These are phyloP conservation scores for Komagataella mondaviorum DNA, from an alignment of 805 yeast genomes.

Conservation along the genomic window DNA sequence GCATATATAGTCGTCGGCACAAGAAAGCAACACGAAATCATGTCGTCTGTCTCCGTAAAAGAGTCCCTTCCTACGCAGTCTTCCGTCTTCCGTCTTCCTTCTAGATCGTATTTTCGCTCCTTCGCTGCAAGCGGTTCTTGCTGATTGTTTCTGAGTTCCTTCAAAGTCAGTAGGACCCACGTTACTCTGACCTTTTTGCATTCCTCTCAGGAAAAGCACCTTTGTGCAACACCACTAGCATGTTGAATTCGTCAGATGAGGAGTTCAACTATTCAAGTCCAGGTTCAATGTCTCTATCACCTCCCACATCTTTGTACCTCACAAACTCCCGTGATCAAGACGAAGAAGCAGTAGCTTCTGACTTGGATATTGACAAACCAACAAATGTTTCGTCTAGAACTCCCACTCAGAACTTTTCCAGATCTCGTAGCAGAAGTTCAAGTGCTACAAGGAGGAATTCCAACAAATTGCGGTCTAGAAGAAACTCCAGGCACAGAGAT, in stretches of 20 bases:
- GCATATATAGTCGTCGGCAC: no score
- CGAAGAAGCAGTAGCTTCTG: neutral
- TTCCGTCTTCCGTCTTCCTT: neutral
- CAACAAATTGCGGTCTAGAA: neutral
- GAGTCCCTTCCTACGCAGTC: neutral
- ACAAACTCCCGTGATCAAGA: neutral
- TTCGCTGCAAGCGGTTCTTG: neutral
- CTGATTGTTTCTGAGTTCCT: neutral
- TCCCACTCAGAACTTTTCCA: neutral
- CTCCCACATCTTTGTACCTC: neutral
- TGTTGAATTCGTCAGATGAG: neutral
- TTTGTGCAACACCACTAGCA: neutral
- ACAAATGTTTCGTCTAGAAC: neutral
- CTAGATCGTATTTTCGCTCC: neutral
- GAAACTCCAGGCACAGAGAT: neutral
- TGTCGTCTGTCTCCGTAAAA: neutral
- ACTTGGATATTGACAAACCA: neutral
- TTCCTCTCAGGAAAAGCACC: neutral
- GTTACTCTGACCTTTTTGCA: neutral
- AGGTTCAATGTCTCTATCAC: neutral
- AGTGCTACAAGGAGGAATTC: neutral
- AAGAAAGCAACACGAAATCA: neutral
- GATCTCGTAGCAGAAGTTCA: neutral
- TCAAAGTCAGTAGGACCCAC: neutral
- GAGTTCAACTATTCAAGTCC: neutral